phyloP scores from a whole-genome alignment of 495 filamentous ascomycete genomes.

The Annulohypoxylon bovei region DNA sequence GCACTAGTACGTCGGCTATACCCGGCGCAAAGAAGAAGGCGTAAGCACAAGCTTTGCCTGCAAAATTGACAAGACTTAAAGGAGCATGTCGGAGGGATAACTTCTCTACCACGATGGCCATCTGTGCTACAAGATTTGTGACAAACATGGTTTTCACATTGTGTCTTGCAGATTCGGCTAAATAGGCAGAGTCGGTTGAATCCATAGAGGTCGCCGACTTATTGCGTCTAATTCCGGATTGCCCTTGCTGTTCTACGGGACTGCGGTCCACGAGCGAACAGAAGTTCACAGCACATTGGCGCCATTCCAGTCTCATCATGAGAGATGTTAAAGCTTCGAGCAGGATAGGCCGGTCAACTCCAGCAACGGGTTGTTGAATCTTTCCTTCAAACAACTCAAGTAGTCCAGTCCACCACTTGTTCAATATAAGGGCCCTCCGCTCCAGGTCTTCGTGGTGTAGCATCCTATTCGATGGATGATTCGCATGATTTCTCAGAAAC shows the following conservation, averaged over 20 bases:
- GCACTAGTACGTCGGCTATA: conserved; percentile 84
- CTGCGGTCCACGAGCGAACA: conserved; percentile 64
- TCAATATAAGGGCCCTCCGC: conserved; percentile 79
- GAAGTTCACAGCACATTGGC: conserved; percentile 72
- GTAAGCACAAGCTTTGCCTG: conserved; percentile 92
- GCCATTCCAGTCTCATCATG: conserved; percentile 95
- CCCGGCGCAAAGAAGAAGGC: conserved; percentile 96
- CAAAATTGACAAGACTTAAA: conserved; percentile 90
- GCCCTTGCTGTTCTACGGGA: conserved; percentile 52
- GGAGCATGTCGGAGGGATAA: conserved; percentile 91
- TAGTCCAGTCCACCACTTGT: conserved; percentile 96
- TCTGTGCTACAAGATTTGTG: conserved; percentile 85
- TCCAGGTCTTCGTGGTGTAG: conserved; percentile 84
- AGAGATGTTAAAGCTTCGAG: conserved; percentile 84
- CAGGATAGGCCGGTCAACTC: conserved; percentile 81
- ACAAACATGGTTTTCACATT: conserved; percentile 93
- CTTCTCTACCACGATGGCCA: conserved; percentile 89
- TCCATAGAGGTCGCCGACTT: conserved; percentile 65
- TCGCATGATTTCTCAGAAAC: conserved; percentile 76
- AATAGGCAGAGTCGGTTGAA: conserved; percentile 76
- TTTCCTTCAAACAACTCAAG: conserved; percentile 80
- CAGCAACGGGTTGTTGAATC: conserved; percentile 64
- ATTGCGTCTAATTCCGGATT: conserved; percentile 54
- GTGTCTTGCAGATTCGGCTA: conserved; percentile 90
- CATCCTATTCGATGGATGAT: conserved; percentile 74